phyloP scores from a whole-genome alignment of 495 filamentous ascomycete species.

The Glonium stellatum region DNA sequence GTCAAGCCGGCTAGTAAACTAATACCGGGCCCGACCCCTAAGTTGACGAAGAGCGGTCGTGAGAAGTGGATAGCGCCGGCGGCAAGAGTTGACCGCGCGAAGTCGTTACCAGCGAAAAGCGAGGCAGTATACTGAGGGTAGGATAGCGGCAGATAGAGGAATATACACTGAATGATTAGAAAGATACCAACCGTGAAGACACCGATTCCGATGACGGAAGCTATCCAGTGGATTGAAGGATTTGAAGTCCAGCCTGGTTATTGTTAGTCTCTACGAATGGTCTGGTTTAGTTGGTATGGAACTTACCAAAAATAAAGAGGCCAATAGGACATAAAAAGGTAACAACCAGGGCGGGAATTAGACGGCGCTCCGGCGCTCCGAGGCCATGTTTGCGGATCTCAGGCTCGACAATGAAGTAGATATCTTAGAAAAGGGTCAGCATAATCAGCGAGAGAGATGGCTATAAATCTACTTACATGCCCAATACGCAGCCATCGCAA shows the following conservation, averaged over 20 bases:
- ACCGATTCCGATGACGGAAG: constrained; percentile 50
- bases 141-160: constrained; percentile 54
- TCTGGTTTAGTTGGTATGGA: too few species aligned
- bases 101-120: constrained; percentile 58
- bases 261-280: too few species aligned
- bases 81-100: constrained; percentile 49
- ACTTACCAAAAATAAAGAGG: constrained; percentile 51
- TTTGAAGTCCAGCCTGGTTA: constrained; percentile 46
- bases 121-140: constrained; percentile 58
- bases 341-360: constrained; percentile 52
- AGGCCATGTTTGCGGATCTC: constrained; percentile 42
- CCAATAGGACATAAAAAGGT: constrained; percentile 50
- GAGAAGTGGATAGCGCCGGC: constrained; percentile 53
- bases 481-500: constrained; percentile 49
- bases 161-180: constrained; percentile 56
- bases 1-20: constrained; percentile 52
- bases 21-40: constrained; percentile 51
- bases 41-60: constrained; percentile 49
- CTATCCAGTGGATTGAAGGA: constrained; percentile 56
- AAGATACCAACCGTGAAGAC: constrained; percentile 49
- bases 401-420: constrained; percentile 47
- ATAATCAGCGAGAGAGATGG: too few species aligned
- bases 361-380: constrained; percentile 45
- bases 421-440: too few species aligned
- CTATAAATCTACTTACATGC: too few species aligned